Evolutionary conservation across 805 yeast species (phyloP).

Genomic region (Lachancea quebecensis): DNA sequence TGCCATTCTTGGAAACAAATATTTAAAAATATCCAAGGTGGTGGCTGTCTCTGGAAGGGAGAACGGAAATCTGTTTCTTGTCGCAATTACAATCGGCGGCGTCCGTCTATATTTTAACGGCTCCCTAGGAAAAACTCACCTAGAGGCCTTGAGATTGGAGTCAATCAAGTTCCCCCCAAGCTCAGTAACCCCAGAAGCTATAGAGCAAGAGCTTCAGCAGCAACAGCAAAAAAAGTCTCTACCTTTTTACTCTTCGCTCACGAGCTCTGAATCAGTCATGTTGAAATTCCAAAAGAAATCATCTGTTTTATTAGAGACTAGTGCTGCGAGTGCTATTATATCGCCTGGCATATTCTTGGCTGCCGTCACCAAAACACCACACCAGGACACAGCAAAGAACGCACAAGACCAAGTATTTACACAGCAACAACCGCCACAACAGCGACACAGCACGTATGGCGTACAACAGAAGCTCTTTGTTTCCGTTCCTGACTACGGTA

Average conservation of each 20-base stretch:
- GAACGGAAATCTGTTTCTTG: slow-evolving; percentile 60
- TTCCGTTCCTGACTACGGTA: slow-evolving; percentile 79
- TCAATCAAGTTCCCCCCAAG: slow-evolving; percentile 63
- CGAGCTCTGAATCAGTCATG: slow-evolving; percentile 27
- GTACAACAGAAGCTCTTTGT: slow-evolving; percentile 51
- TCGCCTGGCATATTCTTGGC: slow-evolving; percentile 86
- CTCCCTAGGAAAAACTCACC: slow-evolving; percentile 29
- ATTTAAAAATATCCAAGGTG: slow-evolving; percentile 54
- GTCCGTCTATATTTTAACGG: slow-evolving; percentile 59
- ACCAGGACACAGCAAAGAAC: slow-evolving; percentile 12
- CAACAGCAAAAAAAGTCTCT: slow-evolving; percentile 34
- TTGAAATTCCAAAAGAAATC: slow-evolving; percentile 50
- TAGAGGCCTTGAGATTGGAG: slow-evolving; percentile 38
- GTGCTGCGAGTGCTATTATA: slow-evolving; percentile 52
- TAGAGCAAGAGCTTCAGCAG: slow-evolving; percentile 31
- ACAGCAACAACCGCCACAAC: slow-evolving; percentile 9
- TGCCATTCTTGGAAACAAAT: slow-evolving; percentile 49
- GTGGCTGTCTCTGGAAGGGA: slow-evolving; percentile 48
- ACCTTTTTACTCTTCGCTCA: slow-evolving; percentile 24
- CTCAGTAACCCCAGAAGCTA: slow-evolving; percentile 27
- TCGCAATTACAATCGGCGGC: slow-evolving; percentile 80
- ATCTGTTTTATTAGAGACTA: slow-evolving; percentile 47
- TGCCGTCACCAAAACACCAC: slow-evolving; percentile 38
- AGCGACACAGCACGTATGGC: neutral
- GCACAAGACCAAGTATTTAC: neutral